Percentiles rank a stretch among this genome's conserved stretches.
Evolutionary conservation across 331 rosid species (phyloP).

Genomic region (Rosa hybrid): DNA sequence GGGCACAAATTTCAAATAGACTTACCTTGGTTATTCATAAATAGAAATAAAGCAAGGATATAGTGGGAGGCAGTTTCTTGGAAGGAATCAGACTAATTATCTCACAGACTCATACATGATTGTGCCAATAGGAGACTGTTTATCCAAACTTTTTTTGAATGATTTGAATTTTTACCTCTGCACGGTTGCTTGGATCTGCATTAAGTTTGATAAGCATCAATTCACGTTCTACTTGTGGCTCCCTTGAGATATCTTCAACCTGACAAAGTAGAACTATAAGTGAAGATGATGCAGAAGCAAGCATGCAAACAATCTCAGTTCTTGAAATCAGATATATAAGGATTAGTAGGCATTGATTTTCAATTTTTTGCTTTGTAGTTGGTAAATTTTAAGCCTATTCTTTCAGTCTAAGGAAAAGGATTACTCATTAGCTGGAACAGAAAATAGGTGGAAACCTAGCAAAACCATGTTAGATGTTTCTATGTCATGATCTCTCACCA

Average conservation of each 20-base stretch:
- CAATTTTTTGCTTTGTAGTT: neutral
- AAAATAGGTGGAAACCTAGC: neutral
- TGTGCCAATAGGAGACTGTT: neutral
- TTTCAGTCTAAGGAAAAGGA: neutral
- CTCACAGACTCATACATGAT: neutral
- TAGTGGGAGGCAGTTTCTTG: neutral
- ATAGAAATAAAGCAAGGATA: neutral
- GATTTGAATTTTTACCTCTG: constrained; percentile 43
- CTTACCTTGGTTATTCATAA: neutral
- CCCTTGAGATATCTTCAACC: constrained; percentile 66
- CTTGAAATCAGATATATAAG: neutral
- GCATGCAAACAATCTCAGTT: neutral
- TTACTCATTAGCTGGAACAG: neutral
- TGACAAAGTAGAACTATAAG: constrained; percentile 23
- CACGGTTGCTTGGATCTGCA: constrained; percentile 47
- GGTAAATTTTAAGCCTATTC: neutral
- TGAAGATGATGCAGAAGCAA: neutral
- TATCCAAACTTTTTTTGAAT: constrained; percentile 6
- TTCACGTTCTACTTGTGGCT: constrained; percentile 61
- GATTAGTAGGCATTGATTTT: neutral
- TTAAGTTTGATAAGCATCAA: constrained; percentile 62
- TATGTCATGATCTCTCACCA: neutral
- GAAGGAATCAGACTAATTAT: neutral
- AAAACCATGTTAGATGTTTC: neutral
- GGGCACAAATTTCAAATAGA: neutral